phyloP scores from a whole-genome alignment of 2,329 filamentous ascomycete genomes.

The Ambrosiella beaveri region DNA sequence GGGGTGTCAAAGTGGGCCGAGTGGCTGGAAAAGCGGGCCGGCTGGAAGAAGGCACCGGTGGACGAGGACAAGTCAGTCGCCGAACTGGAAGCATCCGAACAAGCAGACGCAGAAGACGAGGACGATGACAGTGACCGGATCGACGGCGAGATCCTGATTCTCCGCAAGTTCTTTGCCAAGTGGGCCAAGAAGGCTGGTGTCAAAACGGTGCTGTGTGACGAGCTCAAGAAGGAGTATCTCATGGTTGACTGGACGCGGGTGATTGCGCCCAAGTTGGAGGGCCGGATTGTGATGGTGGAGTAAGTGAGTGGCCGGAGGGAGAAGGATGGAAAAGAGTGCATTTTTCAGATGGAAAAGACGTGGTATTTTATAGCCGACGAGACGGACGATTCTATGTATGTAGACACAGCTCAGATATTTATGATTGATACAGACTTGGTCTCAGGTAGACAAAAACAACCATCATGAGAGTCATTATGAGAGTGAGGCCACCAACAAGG shows the following conservation, averaged over 20 bases:
- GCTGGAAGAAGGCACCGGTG: conserved; percentile 7
- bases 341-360: no score
- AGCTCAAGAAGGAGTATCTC: conserved; percentile 39
- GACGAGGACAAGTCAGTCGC: conserved; percentile 13
- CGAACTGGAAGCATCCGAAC: conserved; percentile 11
- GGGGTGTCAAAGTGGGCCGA: conserved; percentile 5
- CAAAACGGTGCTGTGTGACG: conserved; percentile 32
- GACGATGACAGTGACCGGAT: conserved; percentile 21
- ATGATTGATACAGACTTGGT: no score
- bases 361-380: neutral
- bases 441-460: no score
- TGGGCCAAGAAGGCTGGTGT: conserved; percentile 57
- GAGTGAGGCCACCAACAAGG: no score
- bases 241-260: conserved; percentile 63
- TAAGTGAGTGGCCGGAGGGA: neutral
- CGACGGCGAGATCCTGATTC: conserved; percentile 42
- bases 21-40: conserved; percentile 10
- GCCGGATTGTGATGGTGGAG: conserved; percentile 41
- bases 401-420: neutral
- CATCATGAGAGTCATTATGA: no score
- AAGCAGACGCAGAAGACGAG: conserved; percentile 18
- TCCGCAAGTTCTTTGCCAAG: conserved; percentile 51
- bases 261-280: conserved; percentile 62
- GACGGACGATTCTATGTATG: neutral
- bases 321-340: no score